Evolutionary conservation across 176 grass and related monocot genomes (phyloP).

Genomic region (Phoenix dactylifera): DNA sequence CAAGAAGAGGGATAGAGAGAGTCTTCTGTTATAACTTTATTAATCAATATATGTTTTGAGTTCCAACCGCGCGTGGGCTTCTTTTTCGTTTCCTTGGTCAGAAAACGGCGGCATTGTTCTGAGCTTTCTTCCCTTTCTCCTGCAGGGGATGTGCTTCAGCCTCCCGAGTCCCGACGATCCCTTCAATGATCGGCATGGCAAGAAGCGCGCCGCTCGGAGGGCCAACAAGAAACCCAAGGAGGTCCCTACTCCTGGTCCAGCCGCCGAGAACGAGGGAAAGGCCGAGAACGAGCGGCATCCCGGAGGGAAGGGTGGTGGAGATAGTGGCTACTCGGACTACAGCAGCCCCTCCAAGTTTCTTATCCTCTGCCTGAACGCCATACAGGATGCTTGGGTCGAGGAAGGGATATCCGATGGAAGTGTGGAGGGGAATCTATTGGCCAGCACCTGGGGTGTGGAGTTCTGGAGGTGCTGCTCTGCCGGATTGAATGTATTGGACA

Average conservation of each 20-base stretch:
- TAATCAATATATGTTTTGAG: no score
- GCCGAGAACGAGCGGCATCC: not conserved
- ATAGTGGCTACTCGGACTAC: not conserved
- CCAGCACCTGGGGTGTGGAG: constrained; percentile 67
- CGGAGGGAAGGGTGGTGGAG: constrained; percentile 14
- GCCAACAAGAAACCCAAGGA: not conserved
- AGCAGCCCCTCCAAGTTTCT: constrained; percentile 76
- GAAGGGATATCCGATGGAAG: constrained; percentile 10
- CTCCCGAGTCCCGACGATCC: constrained; percentile 50
- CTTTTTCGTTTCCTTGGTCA: no score
- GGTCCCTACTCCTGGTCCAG: not conserved
- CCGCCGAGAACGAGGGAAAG: constrained; percentile 13
- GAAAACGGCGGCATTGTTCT: not conserved
- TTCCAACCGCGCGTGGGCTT: no score
- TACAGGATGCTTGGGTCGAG: constrained; percentile 44
- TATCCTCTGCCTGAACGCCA: constrained; percentile 75
- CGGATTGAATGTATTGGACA: constrained; percentile 45
- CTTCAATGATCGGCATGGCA: constrained; percentile 55
- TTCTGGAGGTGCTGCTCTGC: constrained; percentile 68
- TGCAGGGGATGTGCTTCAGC: constrained; percentile 81
- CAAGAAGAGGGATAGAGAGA: no score
- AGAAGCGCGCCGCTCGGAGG: not conserved
- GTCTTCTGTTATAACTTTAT: no score
- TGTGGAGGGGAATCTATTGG: constrained; percentile 26
- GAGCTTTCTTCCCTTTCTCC: not conserved